phyloP scores from a whole-genome alignment of 208 protist genomes.

The Trichomonas gallinae region DNA sequence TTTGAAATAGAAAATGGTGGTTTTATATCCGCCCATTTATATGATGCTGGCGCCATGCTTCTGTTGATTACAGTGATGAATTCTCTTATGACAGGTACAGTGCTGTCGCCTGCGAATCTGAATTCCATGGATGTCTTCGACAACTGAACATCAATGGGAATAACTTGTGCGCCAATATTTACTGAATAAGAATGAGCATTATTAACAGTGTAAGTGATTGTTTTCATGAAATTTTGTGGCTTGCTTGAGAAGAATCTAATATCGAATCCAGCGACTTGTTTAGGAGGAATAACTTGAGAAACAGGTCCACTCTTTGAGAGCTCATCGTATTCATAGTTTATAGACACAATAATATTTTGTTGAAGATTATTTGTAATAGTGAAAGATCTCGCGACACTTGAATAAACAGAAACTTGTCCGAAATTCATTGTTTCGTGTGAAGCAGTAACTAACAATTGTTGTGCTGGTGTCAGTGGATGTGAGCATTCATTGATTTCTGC shows the following conservation, averaged over 20 bases:
- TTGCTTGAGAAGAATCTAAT: background rate
- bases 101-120: background rate
- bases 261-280: background rate
- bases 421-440: slow-evolving; percentile 8
- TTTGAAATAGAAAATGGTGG: background rate
- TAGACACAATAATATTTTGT: background rate
- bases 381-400: background rate
- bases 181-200: background rate
- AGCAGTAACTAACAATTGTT: background rate
- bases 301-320: background rate
- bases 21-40: background rate
- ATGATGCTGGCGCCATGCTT: background rate
- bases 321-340: background rate
- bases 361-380: background rate
- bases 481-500: background rate
- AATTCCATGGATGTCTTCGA: background rate
- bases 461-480: background rate
- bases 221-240: background rate
- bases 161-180: background rate
- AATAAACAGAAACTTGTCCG: background rate
- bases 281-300: background rate
- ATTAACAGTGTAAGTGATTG: background rate
- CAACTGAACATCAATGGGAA: background rate
- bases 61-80: background rate
- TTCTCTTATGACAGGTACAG: background rate